phyloP scores from a whole-genome alignment of 768 basidiomycete species.

The Boletus tomentosulus region DNA sequence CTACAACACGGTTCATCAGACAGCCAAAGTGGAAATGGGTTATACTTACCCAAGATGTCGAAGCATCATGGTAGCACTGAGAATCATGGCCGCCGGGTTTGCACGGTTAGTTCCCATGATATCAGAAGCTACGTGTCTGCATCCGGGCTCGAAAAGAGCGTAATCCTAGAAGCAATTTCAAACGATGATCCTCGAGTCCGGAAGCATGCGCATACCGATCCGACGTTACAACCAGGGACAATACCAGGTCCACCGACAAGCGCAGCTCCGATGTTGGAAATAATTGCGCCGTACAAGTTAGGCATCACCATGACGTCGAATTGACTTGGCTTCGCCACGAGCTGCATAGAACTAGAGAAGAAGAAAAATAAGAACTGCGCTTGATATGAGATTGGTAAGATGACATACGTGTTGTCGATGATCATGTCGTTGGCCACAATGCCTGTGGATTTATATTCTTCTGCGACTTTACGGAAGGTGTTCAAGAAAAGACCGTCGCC shows the following conservation, averaged over 20 bases:
- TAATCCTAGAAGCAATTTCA: conserved; percentile 59
- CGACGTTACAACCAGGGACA: conserved; percentile 97
- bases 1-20: too few relatives aligned
- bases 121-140: conserved; percentile 90
- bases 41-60: conserved; percentile 84
- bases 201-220: conserved; percentile 53
- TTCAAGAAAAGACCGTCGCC: conserved; percentile 99
- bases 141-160: conserved; percentile 97
- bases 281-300: conserved; percentile 94
- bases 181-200: background rate
- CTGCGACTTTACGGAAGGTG: conserved; percentile 93
- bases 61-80: conserved; percentile 97
- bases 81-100: conserved; percentile 96
- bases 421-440: conserved; percentile 98
- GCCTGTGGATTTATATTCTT: conserved; percentile 92
- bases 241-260: conserved; percentile 98
- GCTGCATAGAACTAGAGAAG: conserved; percentile 86
- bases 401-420: conserved; percentile 89
- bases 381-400: background rate
- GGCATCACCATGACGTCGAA: conserved; percentile 99
- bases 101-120: conserved; percentile 96
- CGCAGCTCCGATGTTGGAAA: conserved; percentile 97
- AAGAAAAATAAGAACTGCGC: background rate
- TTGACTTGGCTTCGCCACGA: conserved; percentile 91
- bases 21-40: conserved; percentile 11